Evolutionary conservation across 805 yeast genomes (phyloP).

Genomic region (Crinitomyces ghanaensis): DNA sequence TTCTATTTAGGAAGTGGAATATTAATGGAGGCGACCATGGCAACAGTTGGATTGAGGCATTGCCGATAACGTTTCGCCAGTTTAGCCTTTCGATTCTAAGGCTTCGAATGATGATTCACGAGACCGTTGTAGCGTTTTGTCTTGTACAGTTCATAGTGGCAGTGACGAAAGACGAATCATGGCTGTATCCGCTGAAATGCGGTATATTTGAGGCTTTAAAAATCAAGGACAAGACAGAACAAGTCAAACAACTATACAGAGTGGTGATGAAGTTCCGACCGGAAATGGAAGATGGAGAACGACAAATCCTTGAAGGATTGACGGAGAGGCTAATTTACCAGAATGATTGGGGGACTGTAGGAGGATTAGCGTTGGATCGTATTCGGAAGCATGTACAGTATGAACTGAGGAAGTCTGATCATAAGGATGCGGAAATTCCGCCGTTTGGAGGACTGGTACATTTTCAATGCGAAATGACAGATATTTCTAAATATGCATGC

Average conservation of each 20-base stretch:
- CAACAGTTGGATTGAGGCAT: constrained; percentile 4
- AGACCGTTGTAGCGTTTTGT: constrained; percentile 11
- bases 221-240: constrained; percentile 3
- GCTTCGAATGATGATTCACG: constrained; percentile 11
- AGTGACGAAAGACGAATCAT: constrained; percentile 8
- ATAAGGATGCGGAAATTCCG: constrained; percentile 1
- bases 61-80: constrained; percentile 14
- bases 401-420: background rate
- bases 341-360: constrained; percentile 9
- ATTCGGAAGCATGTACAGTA: constrained; percentile 11
- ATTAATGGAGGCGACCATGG: constrained; percentile 7
- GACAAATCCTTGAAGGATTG: constrained; percentile 11
- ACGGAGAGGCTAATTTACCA: constrained; percentile 5
- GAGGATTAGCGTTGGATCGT: constrained; percentile 11
- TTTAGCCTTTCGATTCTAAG: constrained; percentile 12
- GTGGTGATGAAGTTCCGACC: constrained; percentile 14
- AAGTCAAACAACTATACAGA: constrained; percentile 3
- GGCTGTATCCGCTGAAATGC: constrained; percentile 11
- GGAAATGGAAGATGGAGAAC: constrained; percentile 8
- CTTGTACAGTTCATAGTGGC: constrained; percentile 11
- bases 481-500: constrained; percentile 8
- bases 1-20: too few relatives aligned
- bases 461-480: constrained; percentile 11
- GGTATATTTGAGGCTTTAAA: constrained; percentile 5
- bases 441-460: constrained; percentile 4